Percentiles rank a stretch among this genome's conserved stretches.
Evolutionary conservation across 1,284 basidiomycete genomes (phyloP).

Genomic region (Heliocybe sulcata): DNA sequence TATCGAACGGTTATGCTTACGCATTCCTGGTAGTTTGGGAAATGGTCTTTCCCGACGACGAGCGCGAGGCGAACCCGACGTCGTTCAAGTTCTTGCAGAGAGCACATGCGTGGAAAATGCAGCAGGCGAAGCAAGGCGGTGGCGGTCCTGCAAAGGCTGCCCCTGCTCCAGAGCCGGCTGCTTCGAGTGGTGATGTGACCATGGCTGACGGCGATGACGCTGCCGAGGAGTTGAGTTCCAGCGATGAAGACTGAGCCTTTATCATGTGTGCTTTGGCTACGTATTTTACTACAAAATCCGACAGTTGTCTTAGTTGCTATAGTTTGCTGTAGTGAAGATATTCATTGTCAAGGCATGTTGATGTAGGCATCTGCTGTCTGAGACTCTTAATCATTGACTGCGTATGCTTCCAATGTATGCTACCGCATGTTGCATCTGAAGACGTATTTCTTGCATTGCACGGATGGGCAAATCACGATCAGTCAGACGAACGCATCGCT

Average conservation of each 20-base stretch:
- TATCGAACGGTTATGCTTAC: conserved; percentile 3
- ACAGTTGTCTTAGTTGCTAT: neutral
- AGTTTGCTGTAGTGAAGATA: no score
- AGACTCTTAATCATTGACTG: no score
- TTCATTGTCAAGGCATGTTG: no score
- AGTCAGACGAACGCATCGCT: no score
- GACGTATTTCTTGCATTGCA: no score
- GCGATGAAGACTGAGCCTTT: neutral
- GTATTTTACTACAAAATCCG: neutral
- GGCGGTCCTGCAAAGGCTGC: conserved; percentile 12
- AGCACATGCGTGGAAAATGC: conserved; percentile 82
- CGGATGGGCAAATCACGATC: no score
- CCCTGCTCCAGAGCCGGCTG: conserved; percentile 7
- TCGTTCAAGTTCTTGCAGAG: conserved; percentile 92
- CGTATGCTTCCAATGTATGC: no score
- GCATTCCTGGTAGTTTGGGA: conserved; percentile 72
- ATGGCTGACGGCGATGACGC: conserved; percentile 2
- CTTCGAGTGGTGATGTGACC: conserved; percentile 6
- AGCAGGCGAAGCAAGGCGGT: conserved; percentile 28
- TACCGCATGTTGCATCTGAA: no score
- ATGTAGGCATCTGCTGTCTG: no score
- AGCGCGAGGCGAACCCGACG: conserved; percentile 84
- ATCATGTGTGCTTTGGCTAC: neutral
- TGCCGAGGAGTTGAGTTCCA: neutral
- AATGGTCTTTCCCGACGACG: conserved; percentile 92